Evolutionary conservation across 75 land plant species (phyloP), one percentile per base, ranked within the genome.

Genomic region (Ceratopteris richardii): DNA sequence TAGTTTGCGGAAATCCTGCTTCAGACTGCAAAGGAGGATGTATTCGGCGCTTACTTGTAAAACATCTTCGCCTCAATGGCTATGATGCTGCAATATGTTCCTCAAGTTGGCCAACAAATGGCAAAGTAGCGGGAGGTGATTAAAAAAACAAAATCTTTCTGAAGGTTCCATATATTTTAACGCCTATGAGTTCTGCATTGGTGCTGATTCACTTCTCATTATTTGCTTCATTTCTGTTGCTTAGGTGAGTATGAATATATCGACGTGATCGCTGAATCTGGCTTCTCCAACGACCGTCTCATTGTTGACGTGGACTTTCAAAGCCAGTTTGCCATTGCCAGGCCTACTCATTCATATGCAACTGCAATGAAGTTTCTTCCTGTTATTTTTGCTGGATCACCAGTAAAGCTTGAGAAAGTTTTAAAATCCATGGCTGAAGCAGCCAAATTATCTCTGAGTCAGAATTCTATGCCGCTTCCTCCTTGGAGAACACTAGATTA

Each of bases 401-500:
- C 65, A 2, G 9, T 13, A 9, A 72, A 66, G 58, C 50, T 76
- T 20, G 50, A 66, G 24, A 54, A 72, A 37, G 30, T 72, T 1
- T 39, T 76, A 48, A 26, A 76, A 23, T 29, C 66, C 11, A 76
- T 76, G 79, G 60, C 76, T 14, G 77, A 72, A 31, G 76, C 77
- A 9, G 70, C 65, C 0, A 75, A 60, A 22, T 10, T 31, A 0
- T 75, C 78, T 1, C 18, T 75, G 24, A 75, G 64, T 29, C 63
- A 76, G 62, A 76, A 58, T 23, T 26, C 56, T 16, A 58, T 76
- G 77, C 61, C 59, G 28, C 70, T 76, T 41, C 79, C 79, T 11
- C 79, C 79, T 17, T 76, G 79, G 79, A 68, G 79, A 4, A 76
- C 76, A 0, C 63, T 76, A 25, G 71, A 76, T 42, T 76, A 76